These are phyloP conservation scores for Iris pallida DNA, from an alignment of 116 monocot genomes.

Conservation along the genomic window DNA sequence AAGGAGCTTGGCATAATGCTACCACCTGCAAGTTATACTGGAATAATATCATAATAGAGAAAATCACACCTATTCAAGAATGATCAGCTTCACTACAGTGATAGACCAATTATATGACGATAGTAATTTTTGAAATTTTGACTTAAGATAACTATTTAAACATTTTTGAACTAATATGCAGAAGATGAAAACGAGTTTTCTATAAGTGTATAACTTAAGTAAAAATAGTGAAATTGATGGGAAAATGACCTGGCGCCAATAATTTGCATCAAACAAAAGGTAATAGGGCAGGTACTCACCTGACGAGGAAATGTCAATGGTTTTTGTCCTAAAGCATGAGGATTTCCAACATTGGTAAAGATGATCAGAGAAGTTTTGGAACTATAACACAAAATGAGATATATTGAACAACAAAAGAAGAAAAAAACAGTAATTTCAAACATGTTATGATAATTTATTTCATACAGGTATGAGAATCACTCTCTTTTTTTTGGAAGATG, in stretches of 20 bases:
- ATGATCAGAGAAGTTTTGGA: slow-evolving; percentile 39
- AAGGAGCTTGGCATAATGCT: slow-evolving; percentile 88
- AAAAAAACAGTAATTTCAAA: background rate
- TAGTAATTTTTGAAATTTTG: too few species aligned
- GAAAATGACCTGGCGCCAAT: background rate
- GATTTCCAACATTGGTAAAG: slow-evolving; percentile 92
- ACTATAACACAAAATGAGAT: background rate
- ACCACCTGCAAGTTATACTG: slow-evolving; percentile 44
- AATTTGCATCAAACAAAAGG: background rate
- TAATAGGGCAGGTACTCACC: slow-evolving; percentile 22
- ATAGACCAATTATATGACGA: too few species aligned
- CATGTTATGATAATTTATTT: background rate
- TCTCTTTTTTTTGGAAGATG: too few species aligned
- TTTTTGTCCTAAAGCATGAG: slow-evolving; percentile 89
- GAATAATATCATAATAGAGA: too few species aligned
- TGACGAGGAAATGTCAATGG: slow-evolving; percentile 93
- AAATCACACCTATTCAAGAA: too few species aligned
- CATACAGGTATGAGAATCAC: too few species aligned
- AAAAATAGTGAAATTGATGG: too few species aligned
- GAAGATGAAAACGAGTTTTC: background rate
- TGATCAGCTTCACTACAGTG: too few species aligned
- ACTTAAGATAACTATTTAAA: too few species aligned
- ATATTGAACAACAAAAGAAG: background rate
- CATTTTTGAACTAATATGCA: background rate
- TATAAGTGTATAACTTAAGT: too few species aligned